Percentiles rank a stretch among this genome's conserved stretches.
Evolutionary conservation across 1,139 yeast genomes (phyloP).

Genomic region (Yamadazyma siamensis): DNA sequence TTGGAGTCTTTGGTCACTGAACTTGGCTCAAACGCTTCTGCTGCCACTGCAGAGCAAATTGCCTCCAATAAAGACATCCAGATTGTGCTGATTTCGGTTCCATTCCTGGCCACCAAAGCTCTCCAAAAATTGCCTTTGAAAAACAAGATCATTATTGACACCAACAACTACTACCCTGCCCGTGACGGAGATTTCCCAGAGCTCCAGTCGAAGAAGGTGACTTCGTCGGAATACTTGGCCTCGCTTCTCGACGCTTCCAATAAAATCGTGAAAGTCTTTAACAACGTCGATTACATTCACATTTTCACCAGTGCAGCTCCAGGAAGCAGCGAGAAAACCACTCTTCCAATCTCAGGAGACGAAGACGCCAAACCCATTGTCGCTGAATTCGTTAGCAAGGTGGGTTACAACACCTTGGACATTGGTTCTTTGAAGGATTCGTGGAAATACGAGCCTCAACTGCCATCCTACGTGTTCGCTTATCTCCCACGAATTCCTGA

Average conservation of each 20-base stretch:
- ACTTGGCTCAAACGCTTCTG: slow-evolving; percentile 1
- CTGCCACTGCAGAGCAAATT: neutral
- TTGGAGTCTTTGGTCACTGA: neutral
- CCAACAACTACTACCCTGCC: slow-evolving; percentile 1
- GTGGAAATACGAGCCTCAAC: neutral
- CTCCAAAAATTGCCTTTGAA: neutral
- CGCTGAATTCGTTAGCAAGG: neutral
- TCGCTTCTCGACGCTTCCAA: neutral
- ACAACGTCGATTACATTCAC: neutral
- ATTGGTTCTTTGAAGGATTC: neutral
- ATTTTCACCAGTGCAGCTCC: neutral
- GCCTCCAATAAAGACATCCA: neutral
- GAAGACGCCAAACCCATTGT: neutral
- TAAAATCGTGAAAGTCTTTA: neutral
- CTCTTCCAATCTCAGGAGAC: slow-evolving; percentile 1
- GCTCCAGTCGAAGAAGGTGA: neutral
- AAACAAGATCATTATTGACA: neutral
- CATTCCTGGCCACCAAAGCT: neutral
- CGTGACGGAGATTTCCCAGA: neutral
- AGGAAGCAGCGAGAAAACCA: neutral
- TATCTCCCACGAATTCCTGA: neutral
- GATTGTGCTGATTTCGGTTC: slow-evolving; percentile 1
- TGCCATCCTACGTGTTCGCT: neutral
- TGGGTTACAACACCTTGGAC: neutral
- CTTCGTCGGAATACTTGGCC: neutral